Conservation (phyloP, 1,139 yeast genomes). For the Kurtzmaniella quercitrusa region DNA sequence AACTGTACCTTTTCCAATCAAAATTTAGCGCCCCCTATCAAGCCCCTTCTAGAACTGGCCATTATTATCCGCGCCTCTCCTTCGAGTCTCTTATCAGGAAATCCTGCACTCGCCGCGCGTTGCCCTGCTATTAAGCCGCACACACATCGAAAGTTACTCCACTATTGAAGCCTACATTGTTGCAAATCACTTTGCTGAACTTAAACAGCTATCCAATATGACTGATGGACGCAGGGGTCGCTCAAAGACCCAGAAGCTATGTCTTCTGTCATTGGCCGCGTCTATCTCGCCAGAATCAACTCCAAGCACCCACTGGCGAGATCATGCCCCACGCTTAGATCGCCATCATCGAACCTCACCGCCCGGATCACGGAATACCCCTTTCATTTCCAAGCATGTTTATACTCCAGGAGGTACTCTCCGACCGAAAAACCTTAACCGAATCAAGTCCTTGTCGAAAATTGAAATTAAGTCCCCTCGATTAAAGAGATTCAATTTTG, state of each 20-base stretch:
- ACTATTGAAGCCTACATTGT: background rate
- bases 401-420: constrained; percentile 5
- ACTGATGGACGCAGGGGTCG: constrained; percentile 8
- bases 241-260: constrained; percentile 8
- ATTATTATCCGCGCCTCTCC: too few relatives aligned
- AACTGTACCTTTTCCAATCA: too few relatives aligned
- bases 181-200: background rate
- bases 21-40: too few relatives aligned
- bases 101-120: background rate
- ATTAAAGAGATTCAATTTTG: background rate
- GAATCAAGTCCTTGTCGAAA: constrained; percentile 21
- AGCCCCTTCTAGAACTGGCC: too few relatives aligned
- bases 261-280: constrained; percentile 6
- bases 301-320: background rate
- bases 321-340: background rate
- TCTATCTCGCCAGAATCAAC: background rate
- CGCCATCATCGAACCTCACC: background rate
- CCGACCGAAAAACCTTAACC: constrained; percentile 9
- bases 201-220: background rate
- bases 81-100: background rate
- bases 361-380: background rate
- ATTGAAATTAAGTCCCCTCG: constrained; percentile 21
- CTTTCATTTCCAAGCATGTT: background rate
- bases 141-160: background rate
- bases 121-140: background rate